phyloP scores from a whole-genome alignment of 2,329 filamentous ascomycete species.

The Blumeria graminis region DNA sequence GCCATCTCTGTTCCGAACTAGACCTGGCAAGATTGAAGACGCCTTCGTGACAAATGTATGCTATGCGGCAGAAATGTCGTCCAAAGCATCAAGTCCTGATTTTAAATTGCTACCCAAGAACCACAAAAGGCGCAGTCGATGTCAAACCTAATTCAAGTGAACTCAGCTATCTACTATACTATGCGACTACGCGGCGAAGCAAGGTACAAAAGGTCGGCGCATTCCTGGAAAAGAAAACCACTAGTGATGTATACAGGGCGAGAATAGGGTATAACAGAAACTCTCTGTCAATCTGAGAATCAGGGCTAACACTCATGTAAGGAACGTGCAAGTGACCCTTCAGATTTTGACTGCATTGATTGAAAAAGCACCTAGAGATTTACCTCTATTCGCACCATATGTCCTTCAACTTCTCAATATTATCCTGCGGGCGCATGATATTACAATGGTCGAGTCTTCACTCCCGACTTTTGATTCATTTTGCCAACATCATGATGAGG shows the following conservation, averaged over 20 bases:
- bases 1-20: too few relatives aligned
- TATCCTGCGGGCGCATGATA: slow-evolving; percentile 64
- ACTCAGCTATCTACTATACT: slow-evolving; percentile 89
- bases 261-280: slow-evolving; percentile 44
- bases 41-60: slow-evolving; percentile 26
- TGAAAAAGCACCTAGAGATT: slow-evolving; percentile 75
- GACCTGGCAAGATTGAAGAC: not conserved
- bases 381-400: slow-evolving; percentile 67
- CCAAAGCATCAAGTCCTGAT: slow-evolving; percentile 94
- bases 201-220: slow-evolving; percentile 92
- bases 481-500: slow-evolving; percentile 69
- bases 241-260: slow-evolving; percentile 70
- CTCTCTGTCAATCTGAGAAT: not conserved
- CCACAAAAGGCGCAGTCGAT: slow-evolving; percentile 72
- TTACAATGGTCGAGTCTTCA: slow-evolving; percentile 81
- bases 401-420: slow-evolving; percentile 66
- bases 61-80: slow-evolving; percentile 44
- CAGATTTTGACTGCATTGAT: slow-evolving; percentile 80
- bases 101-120: slow-evolving; percentile 86
- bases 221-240: slow-evolving; percentile 85
- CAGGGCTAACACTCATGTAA: slow-evolving; percentile 17
- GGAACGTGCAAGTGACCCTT: slow-evolving; percentile 83
- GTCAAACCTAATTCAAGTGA: slow-evolving; percentile 93
- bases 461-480: slow-evolving; percentile 70
- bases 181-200: slow-evolving; percentile 77